Evolutionary conservation across 345 rosid genomes (phyloP), one percentile per base, ranked within the genome.

Genomic region (Gossypium herbaceum): DNA sequence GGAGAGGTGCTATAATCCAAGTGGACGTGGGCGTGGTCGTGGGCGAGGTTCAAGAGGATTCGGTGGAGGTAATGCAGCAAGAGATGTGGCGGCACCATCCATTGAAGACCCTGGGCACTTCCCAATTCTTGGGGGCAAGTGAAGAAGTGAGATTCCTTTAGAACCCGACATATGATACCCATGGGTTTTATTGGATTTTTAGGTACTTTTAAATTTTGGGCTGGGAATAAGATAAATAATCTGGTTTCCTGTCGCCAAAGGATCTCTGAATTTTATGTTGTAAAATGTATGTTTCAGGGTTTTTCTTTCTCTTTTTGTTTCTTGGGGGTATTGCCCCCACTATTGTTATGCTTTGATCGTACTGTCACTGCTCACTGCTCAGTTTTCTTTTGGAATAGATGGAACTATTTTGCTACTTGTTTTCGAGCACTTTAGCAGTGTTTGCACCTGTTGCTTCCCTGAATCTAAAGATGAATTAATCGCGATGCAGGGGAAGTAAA

Each of bases 51-150:
- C 84, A 29, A 80, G 90, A 75, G 89, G 85, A 3, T 82, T 52
- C n/a, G 75, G 72, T 20, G 80, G 73, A 29, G 75, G 85, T 65
- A 78, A 54, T 56, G 44, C 68, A 24, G 12, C n/a, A 54, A 73
- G 77, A 64, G 71, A 71, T 73, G 88, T 69, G 74, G 25, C 81
- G n/a, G 86, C 89, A 19, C 93, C 93, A 2, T 79, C 88, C 65
- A 91, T 91, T 47, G 93, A 76, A 54, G 91, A 89, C 78, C 82
- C 83, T 2, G 85, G 85, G 41, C 91, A 91, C 74, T 91, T 91
- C 83, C 96, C 96, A 50, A 85, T 89, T 59, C 76, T 91, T 80
- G 93, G 87, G 73, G 82, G 75, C 76, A 86, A 86, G 80, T 86
- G 83, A 86, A 34, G 41, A 34, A 34, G 41, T 1, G 41, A 34